Conservation (phyloP, 495 filamentous ascomycete species). For the Neurospora sp. region DNA sequence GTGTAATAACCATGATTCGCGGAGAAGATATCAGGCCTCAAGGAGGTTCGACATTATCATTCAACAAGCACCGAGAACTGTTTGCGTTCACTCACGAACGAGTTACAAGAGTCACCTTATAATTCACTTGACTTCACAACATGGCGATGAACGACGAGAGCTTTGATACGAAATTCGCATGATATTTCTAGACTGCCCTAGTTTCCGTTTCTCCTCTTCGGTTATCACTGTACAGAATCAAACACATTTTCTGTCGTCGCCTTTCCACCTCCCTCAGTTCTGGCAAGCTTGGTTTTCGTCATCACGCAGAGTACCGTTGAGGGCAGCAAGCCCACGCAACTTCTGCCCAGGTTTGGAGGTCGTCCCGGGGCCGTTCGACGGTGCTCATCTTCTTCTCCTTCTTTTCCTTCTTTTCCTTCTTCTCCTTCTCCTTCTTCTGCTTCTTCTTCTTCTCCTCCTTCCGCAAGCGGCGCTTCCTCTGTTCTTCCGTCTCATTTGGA, state of each 20-base stretch:
- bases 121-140: not conserved
- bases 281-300: not conserved
- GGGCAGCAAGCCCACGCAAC: no score
- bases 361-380: not conserved
- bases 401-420: not conserved
- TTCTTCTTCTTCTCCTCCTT: conserved; percentile 45
- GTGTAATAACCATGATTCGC: not conserved
- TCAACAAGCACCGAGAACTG: not conserved
- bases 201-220: not conserved
- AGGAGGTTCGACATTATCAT: not conserved
- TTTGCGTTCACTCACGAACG: not conserved
- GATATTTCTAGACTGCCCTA: not conserved
- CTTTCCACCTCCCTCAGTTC: not conserved
- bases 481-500: conserved; percentile 63
- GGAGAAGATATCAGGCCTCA: not conserved
- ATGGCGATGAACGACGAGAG: not conserved
- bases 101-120: not conserved
- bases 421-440: not conserved
- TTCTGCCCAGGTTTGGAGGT: no score
- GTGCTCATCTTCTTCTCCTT: not conserved
- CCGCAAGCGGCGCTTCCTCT: conserved; percentile 59
- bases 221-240: not conserved
- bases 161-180: not conserved
- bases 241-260: not conserved
- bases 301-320: no score